These are phyloP conservation scores for Bisporella sp. DNA, from an alignment of 2,329 filamentous ascomycete genomes.

Conservation along the genomic window DNA sequence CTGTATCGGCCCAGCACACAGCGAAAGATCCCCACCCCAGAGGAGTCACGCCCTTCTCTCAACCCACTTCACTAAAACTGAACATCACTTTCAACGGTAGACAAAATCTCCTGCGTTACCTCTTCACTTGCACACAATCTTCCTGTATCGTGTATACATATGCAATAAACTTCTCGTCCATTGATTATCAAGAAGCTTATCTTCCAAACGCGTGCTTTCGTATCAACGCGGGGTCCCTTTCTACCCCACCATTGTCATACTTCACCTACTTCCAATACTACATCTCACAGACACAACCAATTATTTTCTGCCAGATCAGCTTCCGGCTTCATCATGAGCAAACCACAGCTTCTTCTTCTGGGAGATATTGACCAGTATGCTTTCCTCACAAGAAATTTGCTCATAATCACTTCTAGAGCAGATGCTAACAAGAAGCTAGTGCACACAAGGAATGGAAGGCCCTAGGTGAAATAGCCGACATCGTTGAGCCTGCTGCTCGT, in stretches of 20 bases:
- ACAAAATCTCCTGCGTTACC: too few relatives aligned
- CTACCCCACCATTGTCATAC: slow-evolving; percentile 17
- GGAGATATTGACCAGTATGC: slow-evolving; percentile 58
- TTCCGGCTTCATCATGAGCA: slow-evolving; percentile 26
- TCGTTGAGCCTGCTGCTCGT: slow-evolving; percentile 53
- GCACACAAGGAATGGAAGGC: slow-evolving; percentile 59
- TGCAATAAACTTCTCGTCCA: background rate
- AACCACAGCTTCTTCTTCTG: slow-evolving; percentile 55
- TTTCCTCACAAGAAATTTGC: background rate
- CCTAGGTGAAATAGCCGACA: slow-evolving; percentile 55
- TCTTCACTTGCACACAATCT: background rate
- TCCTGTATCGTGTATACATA: background rate
- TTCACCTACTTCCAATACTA: background rate
- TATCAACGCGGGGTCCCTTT: slow-evolving; percentile 15
- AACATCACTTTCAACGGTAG: too few relatives aligned
- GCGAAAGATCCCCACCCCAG: too few relatives aligned
- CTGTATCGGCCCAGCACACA: too few relatives aligned
- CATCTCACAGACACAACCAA: background rate
- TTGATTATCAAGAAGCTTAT: slow-evolving; percentile 11
- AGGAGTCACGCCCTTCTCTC: too few relatives aligned
- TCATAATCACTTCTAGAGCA: background rate
- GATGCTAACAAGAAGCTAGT: slow-evolving; percentile 31
- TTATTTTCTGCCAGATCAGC: background rate
- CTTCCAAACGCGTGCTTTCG: background rate
- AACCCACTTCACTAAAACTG: too few relatives aligned